phyloP scores from a whole-genome alignment of 106 monocot genomes.

The Gastrodia elata region DNA sequence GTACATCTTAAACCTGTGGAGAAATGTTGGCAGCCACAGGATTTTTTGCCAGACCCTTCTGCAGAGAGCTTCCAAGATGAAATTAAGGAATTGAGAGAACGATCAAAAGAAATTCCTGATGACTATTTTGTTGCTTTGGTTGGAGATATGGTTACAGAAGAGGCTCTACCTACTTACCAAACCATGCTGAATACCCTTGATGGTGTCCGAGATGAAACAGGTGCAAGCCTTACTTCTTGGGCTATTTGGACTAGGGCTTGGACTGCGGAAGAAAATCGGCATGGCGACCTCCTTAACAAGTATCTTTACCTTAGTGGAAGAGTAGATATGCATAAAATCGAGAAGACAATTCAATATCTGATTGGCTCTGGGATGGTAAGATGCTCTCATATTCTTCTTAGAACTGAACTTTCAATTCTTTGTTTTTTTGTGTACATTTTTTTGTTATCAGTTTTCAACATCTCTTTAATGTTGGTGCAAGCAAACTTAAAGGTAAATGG shows the following conservation, averaged over 20 bases:
- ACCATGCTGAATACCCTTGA: conserved; percentile 63
- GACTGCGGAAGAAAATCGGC: conserved; percentile 64
- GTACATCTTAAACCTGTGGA: conserved; percentile 48
- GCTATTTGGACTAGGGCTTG: conserved; percentile 58
- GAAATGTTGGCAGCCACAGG: conserved; percentile 66
- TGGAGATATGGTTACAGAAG: conserved; percentile 63
- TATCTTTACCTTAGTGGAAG: conserved; percentile 53
- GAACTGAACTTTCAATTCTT: not conserved
- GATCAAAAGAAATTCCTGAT: conserved; percentile 51
- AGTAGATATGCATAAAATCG: conserved; percentile 55
- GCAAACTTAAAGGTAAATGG: too few relatives aligned
- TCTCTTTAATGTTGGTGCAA: too few relatives aligned
- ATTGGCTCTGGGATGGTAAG: conserved; percentile 67
- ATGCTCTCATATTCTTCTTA: not conserved
- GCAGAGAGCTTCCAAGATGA: conserved; percentile 39
- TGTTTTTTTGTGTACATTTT: not conserved
- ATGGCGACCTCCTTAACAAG: conserved; percentile 58
- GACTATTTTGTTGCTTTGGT: conserved; percentile 58
- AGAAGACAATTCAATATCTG: conserved; percentile 59
- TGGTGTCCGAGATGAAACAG: conserved; percentile 50
- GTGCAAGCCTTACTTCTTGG: conserved; percentile 56
- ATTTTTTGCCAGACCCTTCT: conserved; percentile 43
- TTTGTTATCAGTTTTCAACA: too few relatives aligned
- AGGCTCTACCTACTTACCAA: conserved; percentile 56
- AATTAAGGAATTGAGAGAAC: conserved; percentile 34